phyloP scores from a whole-genome alignment of 306 rosid genomes.

The Quercus suber region DNA sequence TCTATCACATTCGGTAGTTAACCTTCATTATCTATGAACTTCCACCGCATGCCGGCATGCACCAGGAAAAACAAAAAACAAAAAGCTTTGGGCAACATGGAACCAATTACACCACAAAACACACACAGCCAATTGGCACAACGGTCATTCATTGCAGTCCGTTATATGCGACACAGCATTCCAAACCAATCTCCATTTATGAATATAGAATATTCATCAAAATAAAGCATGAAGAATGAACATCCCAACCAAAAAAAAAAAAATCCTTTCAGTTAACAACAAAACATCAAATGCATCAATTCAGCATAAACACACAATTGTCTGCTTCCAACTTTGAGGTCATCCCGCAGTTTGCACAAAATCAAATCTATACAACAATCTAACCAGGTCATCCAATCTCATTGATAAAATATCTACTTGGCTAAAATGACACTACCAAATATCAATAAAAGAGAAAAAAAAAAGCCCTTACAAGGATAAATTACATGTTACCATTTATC shows the following conservation, averaged over 20 bases:
- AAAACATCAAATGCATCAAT: neutral
- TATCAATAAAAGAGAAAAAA: neutral
- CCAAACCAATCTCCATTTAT: neutral
- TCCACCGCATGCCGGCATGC: no score
- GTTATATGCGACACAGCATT: neutral
- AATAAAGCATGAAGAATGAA: neutral
- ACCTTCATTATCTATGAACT: no score
- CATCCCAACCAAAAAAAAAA: neutral
- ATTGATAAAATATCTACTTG: constrained; percentile 18
- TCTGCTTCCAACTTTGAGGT: constrained; percentile 15
- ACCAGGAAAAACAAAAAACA: no score
- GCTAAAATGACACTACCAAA: constrained; percentile 26
- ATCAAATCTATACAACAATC: constrained; percentile 23
- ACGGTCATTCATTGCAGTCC: no score
- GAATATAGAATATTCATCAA: neutral
- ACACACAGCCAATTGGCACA: no score
- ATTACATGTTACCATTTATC: constrained; percentile 14
- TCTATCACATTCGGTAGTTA: no score
- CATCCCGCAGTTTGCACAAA: neutral
- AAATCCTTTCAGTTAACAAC: constrained; percentile 7
- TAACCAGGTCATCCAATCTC: constrained; percentile 22
- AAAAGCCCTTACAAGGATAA: constrained; percentile 1
- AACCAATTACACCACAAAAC: no score
- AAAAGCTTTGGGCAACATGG: no score
- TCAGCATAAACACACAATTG: neutral